Conservation (phyloP, 202 grass and related monocot species). For the Carex arenaria region DNA sequence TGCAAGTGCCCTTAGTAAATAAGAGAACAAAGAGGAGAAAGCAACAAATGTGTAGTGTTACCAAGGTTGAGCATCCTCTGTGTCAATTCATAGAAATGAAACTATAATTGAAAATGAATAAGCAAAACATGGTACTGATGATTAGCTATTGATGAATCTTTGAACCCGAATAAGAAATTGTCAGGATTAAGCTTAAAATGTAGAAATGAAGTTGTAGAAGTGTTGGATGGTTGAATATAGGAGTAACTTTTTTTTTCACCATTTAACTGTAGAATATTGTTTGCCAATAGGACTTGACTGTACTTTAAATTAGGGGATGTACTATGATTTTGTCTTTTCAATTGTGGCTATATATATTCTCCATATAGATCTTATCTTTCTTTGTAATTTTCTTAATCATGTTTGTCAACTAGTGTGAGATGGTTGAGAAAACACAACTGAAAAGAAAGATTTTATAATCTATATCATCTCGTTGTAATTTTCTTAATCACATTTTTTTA, state of each 20-base stretch:
- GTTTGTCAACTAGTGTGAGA: not conserved
- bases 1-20: slow-evolving; percentile 59
- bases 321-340: not conserved
- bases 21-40: slow-evolving; percentile 67
- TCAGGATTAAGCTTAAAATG: slow-evolving; percentile 29
- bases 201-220: slow-evolving; percentile 43
- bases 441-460: too few relatives aligned
- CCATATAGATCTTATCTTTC: too few relatives aligned
- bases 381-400: not conserved
- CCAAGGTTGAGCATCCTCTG: slow-evolving; percentile 14
- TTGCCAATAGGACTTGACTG: not conserved
- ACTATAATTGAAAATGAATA: not conserved
- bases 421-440: too few relatives aligned
- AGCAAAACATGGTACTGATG: not conserved
- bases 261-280: not conserved
- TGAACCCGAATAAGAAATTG: slow-evolving; percentile 1
- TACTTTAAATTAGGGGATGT: not conserved
- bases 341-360: not conserved
- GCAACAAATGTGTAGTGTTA: slow-evolving; percentile 27
- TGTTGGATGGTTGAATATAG: slow-evolving; percentile 48
- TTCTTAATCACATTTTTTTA: too few relatives aligned
- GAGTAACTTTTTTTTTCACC: not conserved
- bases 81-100: not conserved
- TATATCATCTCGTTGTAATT: too few relatives aligned
- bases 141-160: not conserved